Conservation (phyloP, 116 monocot species). For the Zostera marina region DNA sequence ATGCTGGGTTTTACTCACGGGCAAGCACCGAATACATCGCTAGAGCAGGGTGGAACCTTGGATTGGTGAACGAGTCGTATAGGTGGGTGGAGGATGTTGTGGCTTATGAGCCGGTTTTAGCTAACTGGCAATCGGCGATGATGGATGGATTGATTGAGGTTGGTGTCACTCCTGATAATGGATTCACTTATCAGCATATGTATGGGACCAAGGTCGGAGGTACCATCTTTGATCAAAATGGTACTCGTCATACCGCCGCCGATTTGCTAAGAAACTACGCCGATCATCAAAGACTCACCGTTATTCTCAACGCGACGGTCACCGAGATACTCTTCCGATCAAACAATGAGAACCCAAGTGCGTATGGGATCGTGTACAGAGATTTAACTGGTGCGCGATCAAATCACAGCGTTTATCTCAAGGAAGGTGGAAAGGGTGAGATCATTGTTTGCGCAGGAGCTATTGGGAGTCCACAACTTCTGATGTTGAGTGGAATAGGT, state of each 20-base stretch:
- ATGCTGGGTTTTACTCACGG: conserved; percentile 6
- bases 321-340: conserved; percentile 13
- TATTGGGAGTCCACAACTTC: too few relatives aligned
- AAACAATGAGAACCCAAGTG: background rate
- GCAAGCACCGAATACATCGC: background rate
- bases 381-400: too few relatives aligned
- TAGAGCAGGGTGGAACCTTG: background rate
- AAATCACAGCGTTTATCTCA: too few relatives aligned
- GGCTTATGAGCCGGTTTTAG: background rate
- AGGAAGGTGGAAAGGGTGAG: too few relatives aligned
- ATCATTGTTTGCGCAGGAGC: too few relatives aligned
- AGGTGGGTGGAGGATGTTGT: background rate
- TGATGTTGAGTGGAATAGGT: too few relatives aligned
- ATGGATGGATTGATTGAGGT: conserved; percentile 37
- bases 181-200: conserved; percentile 41
- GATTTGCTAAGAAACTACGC: conserved; percentile 24
- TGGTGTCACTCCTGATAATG: conserved; percentile 37
- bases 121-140: background rate
- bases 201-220: conserved; percentile 52
- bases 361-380: too few relatives aligned
- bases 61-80: background rate
- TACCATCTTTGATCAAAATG: conserved; percentile 33
- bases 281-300: conserved; percentile 17
- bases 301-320: conserved; percentile 36
- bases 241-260: conserved; percentile 33